These are phyloP conservation scores for Syzygium jambos DNA, from an alignment of 345 rosid genomes.

Conservation along the genomic window DNA sequence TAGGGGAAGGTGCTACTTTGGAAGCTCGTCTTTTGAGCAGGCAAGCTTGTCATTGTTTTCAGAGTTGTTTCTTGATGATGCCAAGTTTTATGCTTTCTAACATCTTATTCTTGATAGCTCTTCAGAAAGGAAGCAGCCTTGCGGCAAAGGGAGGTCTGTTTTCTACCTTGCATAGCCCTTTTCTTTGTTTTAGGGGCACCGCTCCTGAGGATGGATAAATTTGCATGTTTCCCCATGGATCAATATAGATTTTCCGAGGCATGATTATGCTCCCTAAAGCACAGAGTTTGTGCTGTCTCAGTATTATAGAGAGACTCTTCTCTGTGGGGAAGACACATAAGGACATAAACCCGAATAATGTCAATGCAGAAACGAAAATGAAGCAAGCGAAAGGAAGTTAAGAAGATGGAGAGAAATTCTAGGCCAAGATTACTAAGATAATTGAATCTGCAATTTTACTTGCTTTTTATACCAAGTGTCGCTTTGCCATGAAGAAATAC, in stretches of 20 bases:
- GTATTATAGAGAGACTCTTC: not conserved
- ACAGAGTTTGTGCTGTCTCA: not conserved
- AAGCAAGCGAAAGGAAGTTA: not conserved
- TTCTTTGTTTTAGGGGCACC: not conserved
- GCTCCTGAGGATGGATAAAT: not conserved
- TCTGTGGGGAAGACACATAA: not conserved
- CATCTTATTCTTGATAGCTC: constrained; percentile 10
- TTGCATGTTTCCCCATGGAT: not conserved
- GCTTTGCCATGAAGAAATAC: not conserved
- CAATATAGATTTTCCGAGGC: not conserved
- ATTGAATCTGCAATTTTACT: not conserved
- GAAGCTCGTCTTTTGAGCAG: constrained; percentile 83
- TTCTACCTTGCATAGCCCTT: not conserved
- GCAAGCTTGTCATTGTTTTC: constrained; percentile 25
- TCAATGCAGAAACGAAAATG: not conserved
- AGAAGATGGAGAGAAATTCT: not conserved
- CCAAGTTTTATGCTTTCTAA: not conserved
- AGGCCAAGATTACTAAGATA: not conserved
- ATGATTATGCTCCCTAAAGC: not conserved
- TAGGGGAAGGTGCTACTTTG: constrained; percentile 83
- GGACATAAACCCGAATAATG: not conserved
- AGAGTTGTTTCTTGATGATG: not conserved
- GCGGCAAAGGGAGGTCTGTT: constrained; percentile 85
- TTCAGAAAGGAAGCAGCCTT: constrained; percentile 88
- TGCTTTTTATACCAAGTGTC: not conserved